Evolutionary conservation across 2,329 filamentous ascomycete genomes (phyloP).

Genomic region (Sclerotinia borealis): DNA sequence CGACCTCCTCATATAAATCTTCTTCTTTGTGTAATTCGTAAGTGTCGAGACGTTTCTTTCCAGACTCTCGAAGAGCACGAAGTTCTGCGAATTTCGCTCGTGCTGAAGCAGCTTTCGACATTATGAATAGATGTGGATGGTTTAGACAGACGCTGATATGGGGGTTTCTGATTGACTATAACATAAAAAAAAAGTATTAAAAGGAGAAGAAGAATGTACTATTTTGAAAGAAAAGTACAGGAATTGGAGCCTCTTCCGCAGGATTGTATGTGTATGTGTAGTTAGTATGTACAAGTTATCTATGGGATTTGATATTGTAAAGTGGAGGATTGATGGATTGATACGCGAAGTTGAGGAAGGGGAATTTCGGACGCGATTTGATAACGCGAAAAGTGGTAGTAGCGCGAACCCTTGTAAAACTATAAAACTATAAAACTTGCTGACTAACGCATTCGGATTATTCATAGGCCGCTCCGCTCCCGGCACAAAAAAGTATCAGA

Average conservation of each 20-base stretch:
- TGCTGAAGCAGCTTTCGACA: slow-evolving; percentile 31
- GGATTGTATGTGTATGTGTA: neutral
- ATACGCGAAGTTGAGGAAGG: slow-evolving; percentile 5
- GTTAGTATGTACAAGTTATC: neutral
- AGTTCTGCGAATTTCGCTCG: slow-evolving; percentile 65
- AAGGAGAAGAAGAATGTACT: neutral
- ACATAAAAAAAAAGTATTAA: too few species aligned
- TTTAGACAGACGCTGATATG: slow-evolving; percentile 4
- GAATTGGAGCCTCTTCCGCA: neutral
- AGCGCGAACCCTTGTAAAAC: slow-evolving; percentile 19
- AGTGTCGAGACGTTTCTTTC: slow-evolving; percentile 82
- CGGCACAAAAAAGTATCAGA: neutral
- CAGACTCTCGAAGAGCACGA: slow-evolving; percentile 73
- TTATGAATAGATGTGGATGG: slow-evolving; percentile 17
- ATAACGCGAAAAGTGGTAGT: neutral
- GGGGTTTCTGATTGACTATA: neutral
- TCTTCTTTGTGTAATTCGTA: slow-evolving; percentile 83
- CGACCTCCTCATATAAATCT: slow-evolving; percentile 89
- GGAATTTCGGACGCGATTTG: slow-evolving; percentile 3
- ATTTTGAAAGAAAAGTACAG: neutral
- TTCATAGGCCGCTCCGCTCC: neutral
- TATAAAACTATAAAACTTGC: neutral
- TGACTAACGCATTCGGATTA: neutral
- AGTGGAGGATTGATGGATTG: neutral
- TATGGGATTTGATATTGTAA: neutral